Conservation (phyloP, 2,329 filamentous ascomycete species). For the Huntiella moniliformis region DNA sequence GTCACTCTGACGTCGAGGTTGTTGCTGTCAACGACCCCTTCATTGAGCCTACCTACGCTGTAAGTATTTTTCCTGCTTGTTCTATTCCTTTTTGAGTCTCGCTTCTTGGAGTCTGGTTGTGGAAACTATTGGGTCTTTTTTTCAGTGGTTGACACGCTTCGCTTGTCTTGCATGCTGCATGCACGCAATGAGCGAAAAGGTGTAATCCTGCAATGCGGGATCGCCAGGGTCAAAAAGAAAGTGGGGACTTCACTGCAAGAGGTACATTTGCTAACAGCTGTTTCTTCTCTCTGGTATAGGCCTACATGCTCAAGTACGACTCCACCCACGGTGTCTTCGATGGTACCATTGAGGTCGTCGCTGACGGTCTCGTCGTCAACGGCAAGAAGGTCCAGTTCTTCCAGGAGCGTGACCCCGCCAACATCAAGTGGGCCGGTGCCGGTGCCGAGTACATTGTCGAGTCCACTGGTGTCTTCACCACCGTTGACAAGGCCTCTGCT, state of each 20-base stretch:
- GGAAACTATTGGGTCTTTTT: not conserved
- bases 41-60: conserved; percentile 94
- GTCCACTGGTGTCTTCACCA: conserved; percentile 65
- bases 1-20: conserved; percentile 76
- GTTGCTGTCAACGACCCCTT: conserved; percentile 99
- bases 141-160: not conserved
- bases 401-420: conserved; percentile 33
- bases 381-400: conserved; percentile 49
- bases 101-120: too few species aligned
- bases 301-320: conserved; percentile 99
- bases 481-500: conserved; percentile 81
- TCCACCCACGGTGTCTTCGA: conserved; percentile 94
- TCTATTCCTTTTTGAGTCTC: not conserved
- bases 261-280: conserved; percentile 2
- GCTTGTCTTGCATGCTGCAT: not conserved
- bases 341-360: conserved; percentile 59
- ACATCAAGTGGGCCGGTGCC: conserved; percentile 77
- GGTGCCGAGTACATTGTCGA: conserved; percentile 61
- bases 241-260: too few species aligned
- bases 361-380: conserved; percentile 65
- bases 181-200: too few species aligned
- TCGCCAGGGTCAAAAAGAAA: too few species aligned
- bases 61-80: conserved; percentile 30
- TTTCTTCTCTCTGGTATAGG: conserved; percentile 30
- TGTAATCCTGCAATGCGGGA: too few species aligned